Evolutionary conservation across 164 flowering plant species (phyloP).

Genomic region (grape (Vitis vinifera)): ASM3070453v1 NC_081809.1:19615001-19615500

Average conservation of each 20-base stretch:
- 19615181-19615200: slow-evolving; percentile 12
- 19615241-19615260: not conserved
- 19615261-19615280: slow-evolving; percentile 1
- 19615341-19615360: not conserved
- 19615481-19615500: no score
- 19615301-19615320: not conserved
- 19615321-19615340: not conserved
- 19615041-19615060: slow-evolving; percentile 17
- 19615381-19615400: not conserved
- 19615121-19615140: not conserved
- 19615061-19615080: slow-evolving; percentile 6
- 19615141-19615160: not conserved
- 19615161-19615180: not conserved
- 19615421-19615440: no score
- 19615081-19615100: slow-evolving; percentile 6
- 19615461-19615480: no score
- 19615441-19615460: no score
- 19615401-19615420: no score
- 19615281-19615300: slow-evolving; percentile 6
- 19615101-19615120: slow-evolving; percentile 18
- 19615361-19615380: not conserved
- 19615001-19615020: not conserved
- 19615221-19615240: not conserved
- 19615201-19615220: slow-evolving; percentile 14
- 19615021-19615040: slow-evolving; percentile 13